These are phyloP conservation scores for Diaporthe sp. DNA, from an alignment of 2,329 filamentous ascomycete species.

Conservation along the genomic window DNA sequence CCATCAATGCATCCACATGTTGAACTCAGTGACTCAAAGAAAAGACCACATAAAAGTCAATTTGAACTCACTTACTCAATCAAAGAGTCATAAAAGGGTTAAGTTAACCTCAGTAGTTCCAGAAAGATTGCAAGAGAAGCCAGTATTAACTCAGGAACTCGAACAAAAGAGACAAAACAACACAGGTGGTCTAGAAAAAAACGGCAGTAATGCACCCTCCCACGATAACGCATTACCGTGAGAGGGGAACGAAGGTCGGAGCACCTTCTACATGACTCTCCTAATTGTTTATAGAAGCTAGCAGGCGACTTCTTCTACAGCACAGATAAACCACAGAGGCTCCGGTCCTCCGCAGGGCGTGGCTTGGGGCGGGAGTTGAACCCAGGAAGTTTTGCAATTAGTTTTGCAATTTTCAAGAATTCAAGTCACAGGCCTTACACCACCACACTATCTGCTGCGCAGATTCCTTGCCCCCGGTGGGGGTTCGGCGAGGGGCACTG, in stretches of 20 bases:
- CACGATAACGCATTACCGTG: neutral
- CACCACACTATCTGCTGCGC: neutral
- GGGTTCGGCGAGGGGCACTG: neutral
- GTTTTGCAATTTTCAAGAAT: neutral
- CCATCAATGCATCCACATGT: neutral
- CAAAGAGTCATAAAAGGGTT: neutral
- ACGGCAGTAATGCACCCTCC: neutral
- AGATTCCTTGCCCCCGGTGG: neutral
- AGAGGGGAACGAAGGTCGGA: neutral
- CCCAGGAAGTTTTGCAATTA: neutral
- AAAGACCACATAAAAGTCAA: neutral
- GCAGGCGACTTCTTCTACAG: conserved; percentile 18
- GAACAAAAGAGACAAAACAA: neutral
- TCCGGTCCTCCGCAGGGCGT: neutral
- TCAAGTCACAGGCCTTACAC: neutral
- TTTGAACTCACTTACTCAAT: neutral
- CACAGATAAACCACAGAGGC: neutral
- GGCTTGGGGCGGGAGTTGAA: neutral
- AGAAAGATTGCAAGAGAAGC: neutral
- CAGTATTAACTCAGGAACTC: neutral
- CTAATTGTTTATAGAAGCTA: conserved; percentile 19
- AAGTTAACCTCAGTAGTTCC: neutral
- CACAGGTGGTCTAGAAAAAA: neutral
- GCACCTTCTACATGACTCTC: conserved; percentile 21
- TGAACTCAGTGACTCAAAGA: neutral